These are phyloP conservation scores for Micractinium sp. DNA, from an alignment of 139 green algal genomes.

Conservation along the genomic window DNA sequence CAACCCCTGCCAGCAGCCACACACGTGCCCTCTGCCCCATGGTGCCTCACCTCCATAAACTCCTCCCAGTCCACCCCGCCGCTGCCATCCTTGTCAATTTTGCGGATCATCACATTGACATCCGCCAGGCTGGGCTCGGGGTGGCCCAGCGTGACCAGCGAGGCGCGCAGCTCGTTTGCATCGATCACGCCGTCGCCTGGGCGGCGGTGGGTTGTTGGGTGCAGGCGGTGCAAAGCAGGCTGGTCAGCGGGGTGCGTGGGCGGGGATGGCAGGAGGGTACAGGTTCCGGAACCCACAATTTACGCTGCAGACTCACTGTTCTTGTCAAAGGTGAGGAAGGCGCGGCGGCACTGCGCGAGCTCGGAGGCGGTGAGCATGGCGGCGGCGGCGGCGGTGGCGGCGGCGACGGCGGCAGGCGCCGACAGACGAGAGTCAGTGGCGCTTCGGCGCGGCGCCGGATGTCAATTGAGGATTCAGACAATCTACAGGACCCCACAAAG, in stretches of 20 bases:
- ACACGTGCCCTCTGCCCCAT: too few relatives aligned
- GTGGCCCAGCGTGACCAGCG: conserved; percentile 4
- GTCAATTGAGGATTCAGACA: too few relatives aligned
- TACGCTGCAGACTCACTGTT: background rate
- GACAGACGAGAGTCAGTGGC: background rate
- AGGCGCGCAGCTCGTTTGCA: conserved; percentile 30
- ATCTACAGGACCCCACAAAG: too few relatives aligned
- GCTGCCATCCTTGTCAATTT: conserved; percentile 71
- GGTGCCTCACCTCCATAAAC: conserved; percentile 61
- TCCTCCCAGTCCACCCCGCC: conserved; percentile 81
- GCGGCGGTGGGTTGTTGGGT: background rate
- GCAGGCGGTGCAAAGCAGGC: background rate
- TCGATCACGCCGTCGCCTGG: conserved; percentile 76
- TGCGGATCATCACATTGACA: conserved; percentile 43
- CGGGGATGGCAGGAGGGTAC: background rate
- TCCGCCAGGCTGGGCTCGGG: conserved; percentile 57
- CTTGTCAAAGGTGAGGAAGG: conserved; percentile 4
- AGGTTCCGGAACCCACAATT: background rate
- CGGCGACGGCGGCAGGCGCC: background rate
- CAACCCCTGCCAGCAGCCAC: too few relatives aligned
- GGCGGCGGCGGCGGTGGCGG: background rate
- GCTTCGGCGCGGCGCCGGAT: too few relatives aligned
- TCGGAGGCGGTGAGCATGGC: background rate
- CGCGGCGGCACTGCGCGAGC: background rate
- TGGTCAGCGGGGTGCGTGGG: too few relatives aligned